Base-by-base conservation (phyloP, 2,329 filamentous ascomycete species). In the Colletotrichum australisinense region DNA sequence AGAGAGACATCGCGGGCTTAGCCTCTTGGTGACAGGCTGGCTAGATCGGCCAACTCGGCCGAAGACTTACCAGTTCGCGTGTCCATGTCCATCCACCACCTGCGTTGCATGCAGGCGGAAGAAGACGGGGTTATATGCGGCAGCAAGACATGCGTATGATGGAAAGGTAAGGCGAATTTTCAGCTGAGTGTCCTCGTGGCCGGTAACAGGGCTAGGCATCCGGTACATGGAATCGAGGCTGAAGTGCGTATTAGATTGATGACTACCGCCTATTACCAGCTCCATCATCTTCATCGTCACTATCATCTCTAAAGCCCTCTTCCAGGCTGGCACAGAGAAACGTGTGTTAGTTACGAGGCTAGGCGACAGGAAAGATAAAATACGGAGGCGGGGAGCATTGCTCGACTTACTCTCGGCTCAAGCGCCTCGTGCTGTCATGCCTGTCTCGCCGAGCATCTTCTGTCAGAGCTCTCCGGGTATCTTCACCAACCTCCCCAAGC, bases 381-480 rank as follows among this genome's bases (percentile, higher is more conserved):
- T 9, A 49, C 26, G n/a, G 11, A 30, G 42, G 26, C 14, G 42
- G 42, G 24, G 32, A 46, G 16, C 1, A 42, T 28, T 46, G 38
- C 3, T 35, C 3, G 24, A 85, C 88, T 80, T 82, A 91, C 85
- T 97, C 95, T 83, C 94, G 87, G 81, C 94, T 96, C 74, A 97
- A 78, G 75, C 95, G 87, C 76, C 90, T 86, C 56, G 87, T 84
- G 60, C 86, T 87, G 74, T 90, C 88, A 58, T 83, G 82, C 59
- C 79, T 78, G 67, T 79, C 77, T 81, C 81, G 62, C 75, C 82
- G 81, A 12, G 79, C 79, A 38, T 83, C 80, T 74, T 83, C 84
- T 35, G 66, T 53, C 30, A 87, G 80, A 62, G 83, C 83, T 73
- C 84, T 81, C 78, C 84, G 79, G 62, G 83, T 83, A 67, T 86